Base-by-base conservation (phyloP, 169 alveolate species). In the Haemoproteus tartakovskyi region DNA sequence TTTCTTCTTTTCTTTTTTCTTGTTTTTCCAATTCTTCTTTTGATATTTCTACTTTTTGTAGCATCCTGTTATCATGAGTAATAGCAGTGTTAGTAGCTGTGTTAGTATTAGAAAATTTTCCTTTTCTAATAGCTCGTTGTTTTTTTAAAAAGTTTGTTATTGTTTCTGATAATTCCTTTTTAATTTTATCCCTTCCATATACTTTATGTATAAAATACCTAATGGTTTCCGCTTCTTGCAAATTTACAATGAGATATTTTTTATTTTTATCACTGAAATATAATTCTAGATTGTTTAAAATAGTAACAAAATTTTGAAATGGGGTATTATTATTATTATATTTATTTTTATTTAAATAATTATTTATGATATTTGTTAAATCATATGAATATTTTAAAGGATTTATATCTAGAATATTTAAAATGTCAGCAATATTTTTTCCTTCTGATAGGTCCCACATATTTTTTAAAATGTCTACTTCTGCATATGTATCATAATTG, bases 171-270 rank as follows among this genome's bases (percentile, higher is more conserved):
- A 16, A 26, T 2, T 48, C 61, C 12, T 26, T 18, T 1, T 11
- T 36, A 11, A 67, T 37, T 18, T 56, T 70, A 38, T 74, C 54
- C 54, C 22, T 46, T 12, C 27, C 26, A 16, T 33, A 56, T 40
- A 9, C 45, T 40, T 57, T 74, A 45, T 74, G 84, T 19, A 74
- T 57, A 40, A 57, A 46, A 57, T 74, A 74, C 36, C 84, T 60
- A 54, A 74, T 57, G 2, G 84, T 74, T 36, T 74, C 84, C 27
- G 84, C 84, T 33, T 74, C 84, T 26, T 74, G 84, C 54, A 74
- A 45, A n/a, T 62, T 74, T 11, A 74, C 33, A 40, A 74, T 57
- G 29, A 74, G 54, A 43, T 74, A 74, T 40, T 74, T 74, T 47
- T 74, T 74, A 30, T 74, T 74, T 56, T 22, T 57, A 38, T 38